Conservation (phyloP, 1,284 basidiomycete species). For the Leccinum angustisporum region DNA sequence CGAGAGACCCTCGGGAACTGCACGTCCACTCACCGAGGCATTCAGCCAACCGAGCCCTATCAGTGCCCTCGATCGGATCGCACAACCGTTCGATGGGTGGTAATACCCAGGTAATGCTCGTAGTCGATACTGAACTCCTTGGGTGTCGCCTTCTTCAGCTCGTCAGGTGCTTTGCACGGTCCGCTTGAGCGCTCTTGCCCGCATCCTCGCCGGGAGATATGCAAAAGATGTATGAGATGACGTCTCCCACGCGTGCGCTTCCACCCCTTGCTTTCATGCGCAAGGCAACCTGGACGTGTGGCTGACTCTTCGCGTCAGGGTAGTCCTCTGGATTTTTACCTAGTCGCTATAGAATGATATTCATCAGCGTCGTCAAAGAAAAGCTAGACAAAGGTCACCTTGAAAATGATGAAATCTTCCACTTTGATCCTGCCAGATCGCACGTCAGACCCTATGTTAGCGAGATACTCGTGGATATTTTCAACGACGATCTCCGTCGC, state of each 20-base stretch:
- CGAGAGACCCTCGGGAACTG: background rate
- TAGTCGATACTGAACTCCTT: slow-evolving; percentile 76
- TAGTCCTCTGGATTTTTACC: slow-evolving; percentile 97
- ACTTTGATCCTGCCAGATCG: slow-evolving; percentile 75
- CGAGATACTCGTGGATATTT: slow-evolving; percentile 91
- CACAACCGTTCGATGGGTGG: slow-evolving; percentile 95
- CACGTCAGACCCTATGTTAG: slow-evolving; percentile 73
- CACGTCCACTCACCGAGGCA: slow-evolving; percentile 72
- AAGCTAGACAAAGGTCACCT: slow-evolving; percentile 47
- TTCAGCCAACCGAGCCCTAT: slow-evolving; percentile 87
- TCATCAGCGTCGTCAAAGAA: background rate
- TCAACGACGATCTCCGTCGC: slow-evolving; percentile 88
- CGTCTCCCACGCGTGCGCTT: slow-evolving; percentile 83
- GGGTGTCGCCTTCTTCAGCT: slow-evolving; percentile 70
- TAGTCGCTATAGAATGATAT: slow-evolving; percentile 58
- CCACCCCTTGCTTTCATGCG: slow-evolving; percentile 87
- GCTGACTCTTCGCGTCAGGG: slow-evolving; percentile 91
- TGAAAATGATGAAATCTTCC: slow-evolving; percentile 95
- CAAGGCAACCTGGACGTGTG: slow-evolving; percentile 95
- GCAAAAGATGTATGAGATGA: slow-evolving; percentile 97
- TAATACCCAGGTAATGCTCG: slow-evolving; percentile 90
- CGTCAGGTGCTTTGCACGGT: slow-evolving; percentile 92
- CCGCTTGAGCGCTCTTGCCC: slow-evolving; percentile 81
- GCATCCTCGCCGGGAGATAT: slow-evolving; percentile 72
- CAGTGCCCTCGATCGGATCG: slow-evolving; percentile 95